Evolutionary conservation across 2,329 filamentous ascomycete genomes (phyloP).

Genomic region (Diaporthe capsici): DNA sequence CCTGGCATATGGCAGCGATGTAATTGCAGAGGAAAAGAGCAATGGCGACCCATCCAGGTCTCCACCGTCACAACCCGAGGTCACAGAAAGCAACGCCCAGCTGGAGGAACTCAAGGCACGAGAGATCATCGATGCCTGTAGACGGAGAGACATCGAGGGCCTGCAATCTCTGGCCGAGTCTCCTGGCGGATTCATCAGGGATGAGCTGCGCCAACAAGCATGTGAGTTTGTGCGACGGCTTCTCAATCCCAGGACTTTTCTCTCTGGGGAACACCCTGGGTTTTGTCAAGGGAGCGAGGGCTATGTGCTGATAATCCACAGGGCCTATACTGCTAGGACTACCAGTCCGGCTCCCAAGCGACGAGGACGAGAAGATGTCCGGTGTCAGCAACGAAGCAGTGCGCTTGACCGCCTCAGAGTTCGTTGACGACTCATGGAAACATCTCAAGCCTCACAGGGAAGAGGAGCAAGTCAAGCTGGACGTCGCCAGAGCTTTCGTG

Average conservation of each 20-base stretch:
- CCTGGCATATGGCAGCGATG: not conserved
- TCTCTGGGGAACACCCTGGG: not conserved
- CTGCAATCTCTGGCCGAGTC: constrained; percentile 73
- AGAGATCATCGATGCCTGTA: constrained; percentile 73
- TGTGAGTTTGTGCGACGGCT: constrained; percentile 73
- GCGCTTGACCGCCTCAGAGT: constrained; percentile 27
- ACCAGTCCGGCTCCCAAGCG: constrained; percentile 44
- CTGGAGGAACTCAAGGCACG: constrained; percentile 53
- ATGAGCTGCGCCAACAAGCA: constrained; percentile 78
- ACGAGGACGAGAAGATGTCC: constrained; percentile 42
- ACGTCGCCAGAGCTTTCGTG: constrained; percentile 96
- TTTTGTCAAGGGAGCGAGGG: not conserved
- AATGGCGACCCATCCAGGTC: constrained; percentile 32
- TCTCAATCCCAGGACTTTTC: constrained; percentile 8
- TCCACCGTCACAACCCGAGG: not conserved
- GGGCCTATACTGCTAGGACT: constrained; percentile 74
- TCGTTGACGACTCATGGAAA: constrained; percentile 62
- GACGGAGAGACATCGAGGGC: constrained; percentile 66
- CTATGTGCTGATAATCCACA: constrained; percentile 49
- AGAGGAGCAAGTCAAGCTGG: constrained; percentile 91
- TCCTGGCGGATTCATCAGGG: constrained; percentile 76
- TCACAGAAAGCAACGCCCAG: not conserved
- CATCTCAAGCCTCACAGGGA: constrained; percentile 83
- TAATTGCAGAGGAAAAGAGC: not conserved
- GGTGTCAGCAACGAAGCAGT: constrained; percentile 43